Evolutionary conservation across 768 basidiomycete species (phyloP).

Genomic region (Pisolithus microcarpus): DNA sequence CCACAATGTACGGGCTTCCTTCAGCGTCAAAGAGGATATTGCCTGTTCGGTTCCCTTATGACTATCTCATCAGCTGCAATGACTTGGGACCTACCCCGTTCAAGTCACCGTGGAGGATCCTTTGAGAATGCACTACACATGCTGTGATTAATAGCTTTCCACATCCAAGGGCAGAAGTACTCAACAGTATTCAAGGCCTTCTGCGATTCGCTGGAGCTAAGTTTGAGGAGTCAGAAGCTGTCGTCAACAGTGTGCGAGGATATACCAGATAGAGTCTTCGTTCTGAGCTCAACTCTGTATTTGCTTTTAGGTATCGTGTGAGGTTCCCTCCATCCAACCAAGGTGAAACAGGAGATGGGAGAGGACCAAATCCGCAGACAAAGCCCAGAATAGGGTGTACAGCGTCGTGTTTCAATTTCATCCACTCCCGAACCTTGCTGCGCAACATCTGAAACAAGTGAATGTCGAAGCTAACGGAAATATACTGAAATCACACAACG

Average conservation of each 20-base stretch:
- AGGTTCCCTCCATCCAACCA: conserved; percentile 28
- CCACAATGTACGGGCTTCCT: conserved; percentile 27
- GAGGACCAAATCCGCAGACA: conserved; percentile 16
- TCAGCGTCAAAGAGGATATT: conserved; percentile 31
- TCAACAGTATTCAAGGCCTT: conserved; percentile 17
- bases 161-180: not conserved
- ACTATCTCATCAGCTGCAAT: not conserved
- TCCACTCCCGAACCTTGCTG: conserved; percentile 20
- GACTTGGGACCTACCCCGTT: conserved; percentile 29
- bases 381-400: conserved; percentile 17
- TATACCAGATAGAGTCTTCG: conserved; percentile 14
- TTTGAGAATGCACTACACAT: conserved; percentile 6
- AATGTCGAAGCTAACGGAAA: not conserved
- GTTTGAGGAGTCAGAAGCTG: not conserved
- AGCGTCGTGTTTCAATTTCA: conserved; percentile 19
- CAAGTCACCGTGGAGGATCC: conserved; percentile 40
- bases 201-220: conserved; percentile 4
- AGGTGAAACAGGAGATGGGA: conserved; percentile 29
- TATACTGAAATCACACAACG: not conserved
- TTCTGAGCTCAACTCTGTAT: conserved; percentile 4
- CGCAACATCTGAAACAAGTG: conserved; percentile 7
- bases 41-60: conserved; percentile 1
- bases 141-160: not conserved
- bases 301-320: conserved; percentile 14
- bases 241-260: too few relatives aligned